phyloP scores from a whole-genome alignment of 2,329 filamentous ascomycete genomes.

The Massarina eburnea region DNA sequence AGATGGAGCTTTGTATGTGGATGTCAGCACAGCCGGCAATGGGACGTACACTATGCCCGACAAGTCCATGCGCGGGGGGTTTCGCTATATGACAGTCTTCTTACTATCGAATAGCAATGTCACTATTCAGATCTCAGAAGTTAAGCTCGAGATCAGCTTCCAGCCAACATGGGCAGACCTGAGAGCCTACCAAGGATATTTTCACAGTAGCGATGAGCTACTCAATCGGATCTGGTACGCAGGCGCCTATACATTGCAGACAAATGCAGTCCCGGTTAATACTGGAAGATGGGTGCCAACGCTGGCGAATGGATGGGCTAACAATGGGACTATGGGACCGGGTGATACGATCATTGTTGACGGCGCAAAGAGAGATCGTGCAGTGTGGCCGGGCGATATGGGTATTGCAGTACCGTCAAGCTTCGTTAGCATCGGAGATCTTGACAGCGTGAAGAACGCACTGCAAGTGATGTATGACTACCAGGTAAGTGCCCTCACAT shows the following conservation, averaged over 20 bases:
- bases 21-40: constrained; percentile 37
- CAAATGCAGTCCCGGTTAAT: constrained; percentile 43
- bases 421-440: constrained; percentile 47
- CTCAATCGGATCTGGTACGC: constrained; percentile 52
- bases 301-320: constrained; percentile 40
- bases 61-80: constrained; percentile 53
- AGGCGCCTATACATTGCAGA: constrained; percentile 57
- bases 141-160: constrained; percentile 50
- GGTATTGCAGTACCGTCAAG: constrained; percentile 51
- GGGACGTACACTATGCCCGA: constrained; percentile 50
- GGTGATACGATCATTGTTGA: constrained; percentile 45
- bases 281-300: constrained; percentile 41
- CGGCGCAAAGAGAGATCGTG: constrained; percentile 45
- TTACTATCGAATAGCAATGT: constrained; percentile 39
- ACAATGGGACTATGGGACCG: constrained; percentile 41
- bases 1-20: constrained; percentile 51
- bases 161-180: constrained; percentile 54
- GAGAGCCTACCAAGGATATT: constrained; percentile 44
- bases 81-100: constrained; percentile 56
- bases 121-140: constrained; percentile 42
- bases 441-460: constrained; percentile 52
- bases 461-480: constrained; percentile 51
- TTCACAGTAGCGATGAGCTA: constrained; percentile 33
- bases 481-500: constrained; percentile 20
- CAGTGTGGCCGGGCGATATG: constrained; percentile 55